Percentiles rank a stretch among this genome's conserved stretches.
Conservation (phyloP, 768 basidiomycete species). For the Tulasnella sp. region DNA sequence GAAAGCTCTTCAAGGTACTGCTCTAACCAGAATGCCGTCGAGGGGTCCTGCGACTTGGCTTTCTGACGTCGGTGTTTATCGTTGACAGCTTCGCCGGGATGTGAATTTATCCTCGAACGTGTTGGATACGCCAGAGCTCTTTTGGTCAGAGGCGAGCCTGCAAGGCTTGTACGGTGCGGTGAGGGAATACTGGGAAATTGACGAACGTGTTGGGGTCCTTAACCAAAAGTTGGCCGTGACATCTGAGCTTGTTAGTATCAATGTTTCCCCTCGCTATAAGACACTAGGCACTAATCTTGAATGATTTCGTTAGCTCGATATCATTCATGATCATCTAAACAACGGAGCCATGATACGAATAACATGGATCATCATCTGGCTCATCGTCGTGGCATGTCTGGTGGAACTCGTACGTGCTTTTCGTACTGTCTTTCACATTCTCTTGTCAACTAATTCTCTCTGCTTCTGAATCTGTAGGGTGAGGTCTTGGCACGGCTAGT, state of each 20-base stretch:
- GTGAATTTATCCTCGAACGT: slow-evolving; percentile 89
- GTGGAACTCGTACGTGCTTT: slow-evolving; percentile 56
- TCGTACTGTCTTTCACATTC: neutral
- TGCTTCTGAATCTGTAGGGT: slow-evolving; percentile 36
- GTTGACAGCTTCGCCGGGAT: slow-evolving; percentile 54
- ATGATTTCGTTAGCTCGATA: slow-evolving; percentile 52
- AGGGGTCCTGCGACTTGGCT: no score
- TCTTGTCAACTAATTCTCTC: slow-evolving; percentile 23
- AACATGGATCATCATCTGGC: slow-evolving; percentile 69
- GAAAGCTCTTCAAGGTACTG: slow-evolving; percentile 56
- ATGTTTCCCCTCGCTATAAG: neutral
- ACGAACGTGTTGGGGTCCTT: slow-evolving; percentile 64
- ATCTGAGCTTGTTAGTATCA: slow-evolving; percentile 67
- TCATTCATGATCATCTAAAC: slow-evolving; percentile 89
- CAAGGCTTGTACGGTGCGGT: slow-evolving; percentile 86
- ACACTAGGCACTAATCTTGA: neutral
- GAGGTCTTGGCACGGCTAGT: slow-evolving; percentile 68
- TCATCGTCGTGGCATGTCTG: slow-evolving; percentile 81
- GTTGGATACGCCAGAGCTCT: slow-evolving; percentile 84
- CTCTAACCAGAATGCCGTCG: no score
- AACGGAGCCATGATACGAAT: slow-evolving; percentile 83
- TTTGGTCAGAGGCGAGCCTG: slow-evolving; percentile 89
- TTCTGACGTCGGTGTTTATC: no score
- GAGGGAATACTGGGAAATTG: slow-evolving; percentile 90
- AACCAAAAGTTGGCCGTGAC: slow-evolving; percentile 84